Evolutionary conservation across 768 basidiomycete species (phyloP).

Genomic region (Neoboletus brunneissimus): DNA sequence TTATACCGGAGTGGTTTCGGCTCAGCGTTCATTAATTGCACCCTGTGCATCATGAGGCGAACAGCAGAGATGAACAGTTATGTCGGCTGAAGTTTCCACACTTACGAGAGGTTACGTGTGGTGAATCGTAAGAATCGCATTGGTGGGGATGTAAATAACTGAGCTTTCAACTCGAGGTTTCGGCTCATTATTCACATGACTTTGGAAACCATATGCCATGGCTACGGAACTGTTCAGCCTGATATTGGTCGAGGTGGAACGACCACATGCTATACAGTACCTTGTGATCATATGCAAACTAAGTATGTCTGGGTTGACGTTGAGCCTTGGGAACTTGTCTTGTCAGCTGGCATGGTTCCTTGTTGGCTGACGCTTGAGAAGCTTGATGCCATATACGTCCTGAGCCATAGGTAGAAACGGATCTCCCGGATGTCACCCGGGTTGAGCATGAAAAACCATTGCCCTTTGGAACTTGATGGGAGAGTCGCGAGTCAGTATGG

Average conservation of each 20-base stretch:
- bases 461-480: neutral
- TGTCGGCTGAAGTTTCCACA: neutral
- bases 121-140: neutral
- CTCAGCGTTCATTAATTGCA: neutral
- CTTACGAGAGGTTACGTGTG: neutral
- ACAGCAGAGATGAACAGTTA: neutral
- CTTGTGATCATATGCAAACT: neutral
- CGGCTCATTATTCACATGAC: neutral
- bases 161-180: neutral
- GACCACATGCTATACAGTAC: neutral
- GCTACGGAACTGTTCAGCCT: neutral
- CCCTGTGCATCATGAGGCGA: neutral
- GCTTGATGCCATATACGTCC: neutral
- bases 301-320: neutral
- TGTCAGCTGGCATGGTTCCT: neutral
- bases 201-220: too few species aligned
- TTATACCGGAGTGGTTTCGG: slow-evolving; percentile 5
- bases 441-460: neutral
- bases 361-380: neutral
- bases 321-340: neutral
- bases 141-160: neutral
- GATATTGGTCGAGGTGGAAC: neutral
- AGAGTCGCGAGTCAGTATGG: neutral
- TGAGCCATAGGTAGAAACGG: neutral
- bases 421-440: neutral